Conservation (phyloP, 768 basidiomycete species). For the Galerina marginata region DNA sequence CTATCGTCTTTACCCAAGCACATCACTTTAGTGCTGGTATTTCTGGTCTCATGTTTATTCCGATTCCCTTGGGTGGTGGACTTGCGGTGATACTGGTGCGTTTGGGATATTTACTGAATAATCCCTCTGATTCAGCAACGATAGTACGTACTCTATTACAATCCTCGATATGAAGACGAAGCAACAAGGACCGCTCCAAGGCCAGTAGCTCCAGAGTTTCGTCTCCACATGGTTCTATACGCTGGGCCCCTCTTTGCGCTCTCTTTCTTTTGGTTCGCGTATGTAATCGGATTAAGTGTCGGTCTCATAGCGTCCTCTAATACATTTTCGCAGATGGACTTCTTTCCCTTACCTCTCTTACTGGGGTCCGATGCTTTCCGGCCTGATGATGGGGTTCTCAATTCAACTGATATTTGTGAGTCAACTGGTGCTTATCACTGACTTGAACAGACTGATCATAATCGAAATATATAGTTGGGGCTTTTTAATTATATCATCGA, state of each 20-base stretch:
- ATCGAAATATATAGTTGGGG: slow-evolving; percentile 41
- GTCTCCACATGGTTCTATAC: slow-evolving; percentile 53
- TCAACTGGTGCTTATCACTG: slow-evolving; percentile 10
- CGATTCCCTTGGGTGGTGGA: slow-evolving; percentile 58
- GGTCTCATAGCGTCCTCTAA: slow-evolving; percentile 2
- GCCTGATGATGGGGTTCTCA: slow-evolving; percentile 55
- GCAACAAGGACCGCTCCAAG: slow-evolving; percentile 48
- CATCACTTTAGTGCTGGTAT: slow-evolving; percentile 59
- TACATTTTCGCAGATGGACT: slow-evolving; percentile 53
- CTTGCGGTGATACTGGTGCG: slow-evolving; percentile 50
- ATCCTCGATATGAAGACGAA: slow-evolving; percentile 54
- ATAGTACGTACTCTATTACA: slow-evolving; percentile 53
- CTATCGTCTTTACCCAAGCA: slow-evolving; percentile 58
- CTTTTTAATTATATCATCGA: slow-evolving; percentile 69
- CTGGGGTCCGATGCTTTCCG: slow-evolving; percentile 59
- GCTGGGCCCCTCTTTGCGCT: slow-evolving; percentile 56
- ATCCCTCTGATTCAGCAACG: background rate
- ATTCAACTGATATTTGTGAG: slow-evolving; percentile 61
- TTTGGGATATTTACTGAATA: background rate
- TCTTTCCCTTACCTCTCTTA: slow-evolving; percentile 55
- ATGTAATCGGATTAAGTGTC: slow-evolving; percentile 18
- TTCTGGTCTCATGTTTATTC: slow-evolving; percentile 65
- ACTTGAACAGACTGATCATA: too few species aligned
- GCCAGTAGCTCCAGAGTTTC: slow-evolving; percentile 65
- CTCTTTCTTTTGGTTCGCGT: slow-evolving; percentile 72